A percentile compares a stretch with the other conserved stretches of the same genome.
phyloP scores from a whole-genome alignment of 2,329 filamentous ascomycete species.

The Endoconidiophora laricicola region DNA sequence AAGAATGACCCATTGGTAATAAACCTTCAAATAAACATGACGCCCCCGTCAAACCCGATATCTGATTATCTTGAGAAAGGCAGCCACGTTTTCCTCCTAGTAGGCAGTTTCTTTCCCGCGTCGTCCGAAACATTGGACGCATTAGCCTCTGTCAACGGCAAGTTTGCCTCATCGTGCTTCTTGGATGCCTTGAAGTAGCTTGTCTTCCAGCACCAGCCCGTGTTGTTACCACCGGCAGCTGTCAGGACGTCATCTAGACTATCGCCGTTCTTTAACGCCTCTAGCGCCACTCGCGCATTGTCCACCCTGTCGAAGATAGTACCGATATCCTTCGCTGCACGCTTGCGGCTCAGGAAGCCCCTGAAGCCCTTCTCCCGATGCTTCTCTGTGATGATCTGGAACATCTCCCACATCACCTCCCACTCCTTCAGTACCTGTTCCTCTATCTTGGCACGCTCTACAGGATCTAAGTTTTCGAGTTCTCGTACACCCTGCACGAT shows the following conservation, averaged over 20 bases:
- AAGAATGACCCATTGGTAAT: not conserved
- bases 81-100: not conserved
- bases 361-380: conserved; percentile 17
- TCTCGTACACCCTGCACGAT: conserved; percentile 42
- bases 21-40: not conserved
- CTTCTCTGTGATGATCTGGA: conserved; percentile 22
- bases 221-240: not conserved
- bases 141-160: no score
- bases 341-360: conserved; percentile 20
- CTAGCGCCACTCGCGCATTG: conserved; percentile 28
- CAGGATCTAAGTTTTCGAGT: conserved; percentile 18
- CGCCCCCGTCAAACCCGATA: not conserved
- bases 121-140: not conserved
- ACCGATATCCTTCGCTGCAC: conserved; percentile 20
- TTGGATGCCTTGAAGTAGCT: conserved; percentile 6
- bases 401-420: conserved; percentile 25
- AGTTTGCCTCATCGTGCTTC: not conserved
- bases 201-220: conserved; percentile 10
- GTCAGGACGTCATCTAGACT: conserved; percentile 16
- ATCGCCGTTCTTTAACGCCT: conserved; percentile 29
- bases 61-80: not conserved
- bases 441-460: conserved; percentile 18
- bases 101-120: not conserved
- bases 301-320: conserved; percentile 33
- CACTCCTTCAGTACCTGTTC: conserved; percentile 26